Percentiles rank a stretch among this genome's conserved stretches.
These are phyloP conservation scores for Xylaria sp. DNA, from an alignment of 2,329 filamentous ascomycete species.

Conservation along the genomic window DNA sequence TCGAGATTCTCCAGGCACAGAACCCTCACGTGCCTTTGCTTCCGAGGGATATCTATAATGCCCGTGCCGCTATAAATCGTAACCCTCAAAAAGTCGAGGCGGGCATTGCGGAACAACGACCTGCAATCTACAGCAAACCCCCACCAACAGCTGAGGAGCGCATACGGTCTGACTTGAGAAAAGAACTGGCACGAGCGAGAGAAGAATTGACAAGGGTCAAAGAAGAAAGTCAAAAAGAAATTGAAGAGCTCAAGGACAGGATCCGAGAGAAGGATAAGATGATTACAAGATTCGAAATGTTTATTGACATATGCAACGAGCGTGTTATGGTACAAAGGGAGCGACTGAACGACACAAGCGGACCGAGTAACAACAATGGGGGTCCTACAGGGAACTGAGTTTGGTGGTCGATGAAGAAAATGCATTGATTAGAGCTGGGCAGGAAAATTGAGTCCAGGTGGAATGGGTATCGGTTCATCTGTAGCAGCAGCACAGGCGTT, in stretches of 20 bases:
- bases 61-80: constrained; percentile 72
- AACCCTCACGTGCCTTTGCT: constrained; percentile 72
- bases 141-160: constrained; percentile 72
- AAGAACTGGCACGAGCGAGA: constrained; percentile 68
- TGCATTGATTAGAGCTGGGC: constrained; percentile 27
- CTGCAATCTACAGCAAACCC: constrained; percentile 75
- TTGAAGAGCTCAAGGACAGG: constrained; percentile 67
- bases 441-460: constrained; percentile 33
- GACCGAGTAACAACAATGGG: constrained; percentile 39
- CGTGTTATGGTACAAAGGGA: constrained; percentile 72
- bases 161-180: constrained; percentile 70
- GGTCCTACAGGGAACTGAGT: constrained; percentile 40
- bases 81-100: constrained; percentile 71
- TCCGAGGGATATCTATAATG: constrained; percentile 75
- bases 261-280: constrained; percentile 72
- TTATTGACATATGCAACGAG: constrained; percentile 76
- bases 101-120: constrained; percentile 69
- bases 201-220: constrained; percentile 67
- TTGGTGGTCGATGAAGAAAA: constrained; percentile 17
- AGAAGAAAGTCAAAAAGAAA: constrained; percentile 67
- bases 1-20: constrained; percentile 72
- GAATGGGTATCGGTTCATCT: constrained; percentile 30
- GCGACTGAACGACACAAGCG: constrained; percentile 56
- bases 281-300: constrained; percentile 74
- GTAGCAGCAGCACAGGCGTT: constrained; percentile 47